Evolutionary conservation across 345 rosid genomes (phyloP), one percentile per base, ranked within the genome.

Genomic region (Iberis pinnata): DNA sequence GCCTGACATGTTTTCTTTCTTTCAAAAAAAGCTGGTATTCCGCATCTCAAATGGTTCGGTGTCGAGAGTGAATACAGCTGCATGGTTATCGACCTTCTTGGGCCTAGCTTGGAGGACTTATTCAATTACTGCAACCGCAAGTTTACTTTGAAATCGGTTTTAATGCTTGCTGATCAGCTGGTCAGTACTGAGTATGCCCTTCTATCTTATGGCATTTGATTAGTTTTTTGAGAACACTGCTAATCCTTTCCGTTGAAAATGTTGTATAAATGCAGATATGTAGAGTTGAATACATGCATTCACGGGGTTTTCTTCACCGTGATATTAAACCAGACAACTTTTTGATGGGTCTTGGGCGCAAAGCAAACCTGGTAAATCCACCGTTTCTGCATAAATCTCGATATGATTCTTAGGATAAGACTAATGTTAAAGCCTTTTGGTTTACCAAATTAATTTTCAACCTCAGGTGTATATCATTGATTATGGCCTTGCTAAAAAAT

Each of bases 301-400:
- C 86, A 13, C 88, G 84, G 56, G 92, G 93, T 24, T 88, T 88
- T 70, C 88, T 92, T 61, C 98, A 92, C 60, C 96, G 98, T 44
- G 98, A 92, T 71, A 82, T 90, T 54, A 92, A 92, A 73, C 98
- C 98, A 50, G 98, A 88, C 73, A 90, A 87, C 77, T 90, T 90
- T 62, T 79, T 87, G 63, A 87, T 90, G 96, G 98, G 98, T 53
- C 75, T 90, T 53, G 93, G 93, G 22, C 86, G 95, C 59, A 84
- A 74, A 76, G 90, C 89, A 49, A 90, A 90, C 75, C 96, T 87
- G 98, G 98, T 84, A 71, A 12, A 52, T 53, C 46, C 33, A n/a
- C 35, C n/a, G 27, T 17, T 43, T 18, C 14, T 13, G 43, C 12
- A 25, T 59, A n/a, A n/a, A n/a, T n/a, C n/a, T n/a, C n/a, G n/a